A percentile compares a stretch with the other conserved stretches of the same genome.
Conservation (phyloP, 148 eudicot genomes). For the Chenopodium suecicum region DNA sequence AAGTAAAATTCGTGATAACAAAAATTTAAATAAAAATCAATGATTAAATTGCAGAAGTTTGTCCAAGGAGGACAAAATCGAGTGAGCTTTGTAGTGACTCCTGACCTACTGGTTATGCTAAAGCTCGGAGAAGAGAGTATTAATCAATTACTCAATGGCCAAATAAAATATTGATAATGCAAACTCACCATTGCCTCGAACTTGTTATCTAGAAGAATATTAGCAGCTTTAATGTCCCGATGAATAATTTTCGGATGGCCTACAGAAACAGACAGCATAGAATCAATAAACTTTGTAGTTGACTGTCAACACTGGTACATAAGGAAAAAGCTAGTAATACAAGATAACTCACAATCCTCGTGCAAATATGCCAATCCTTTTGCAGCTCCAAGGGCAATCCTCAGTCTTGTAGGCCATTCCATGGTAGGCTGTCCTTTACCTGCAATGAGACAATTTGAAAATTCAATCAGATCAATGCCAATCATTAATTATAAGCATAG, state of each 20-base stretch:
- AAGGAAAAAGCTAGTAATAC: neutral
- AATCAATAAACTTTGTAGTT: slow-evolving; percentile 10
- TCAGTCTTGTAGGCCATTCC: slow-evolving; percentile 67
- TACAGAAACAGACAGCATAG: slow-evolving; percentile 28
- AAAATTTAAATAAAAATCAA: neutral
- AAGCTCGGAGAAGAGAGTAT: neutral
- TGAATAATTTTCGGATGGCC: slow-evolving; percentile 99
- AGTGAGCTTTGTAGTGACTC: neutral
- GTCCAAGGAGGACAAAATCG: neutral
- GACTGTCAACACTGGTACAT: neutral
- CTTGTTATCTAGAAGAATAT: slow-evolving; percentile 79
- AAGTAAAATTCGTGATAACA: neutral
- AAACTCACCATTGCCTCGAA: slow-evolving; percentile 88
- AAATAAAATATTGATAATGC: neutral
- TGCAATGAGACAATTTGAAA: slow-evolving; percentile 29
- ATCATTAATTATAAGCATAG: neutral
- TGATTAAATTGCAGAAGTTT: neutral
- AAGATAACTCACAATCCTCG: slow-evolving; percentile 63
- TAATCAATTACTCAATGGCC: neutral
- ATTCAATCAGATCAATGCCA: slow-evolving; percentile 16
- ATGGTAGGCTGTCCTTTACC: slow-evolving; percentile 56
- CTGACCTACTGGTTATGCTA: neutral
- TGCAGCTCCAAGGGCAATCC: slow-evolving; percentile 76
- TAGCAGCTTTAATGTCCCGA: slow-evolving; percentile 92
- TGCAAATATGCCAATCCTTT: slow-evolving; percentile 84